phyloP scores from a whole-genome alignment of 352 stramenopile genomes.

The Phytopythium cucurbitacearum region DNA sequence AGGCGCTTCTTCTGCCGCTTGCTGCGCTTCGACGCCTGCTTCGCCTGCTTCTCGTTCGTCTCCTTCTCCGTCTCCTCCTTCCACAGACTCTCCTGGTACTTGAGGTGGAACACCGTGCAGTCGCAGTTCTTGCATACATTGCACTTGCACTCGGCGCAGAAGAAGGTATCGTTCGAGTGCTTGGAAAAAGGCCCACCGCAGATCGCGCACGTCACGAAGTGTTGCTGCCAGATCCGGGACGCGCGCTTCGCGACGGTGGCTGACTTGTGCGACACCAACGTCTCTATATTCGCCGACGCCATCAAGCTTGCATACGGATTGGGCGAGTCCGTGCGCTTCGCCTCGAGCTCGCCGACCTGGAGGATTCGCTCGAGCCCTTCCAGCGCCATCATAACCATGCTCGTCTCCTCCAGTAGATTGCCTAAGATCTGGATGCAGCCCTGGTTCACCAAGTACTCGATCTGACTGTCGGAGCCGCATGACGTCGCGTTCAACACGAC shows the following conservation, averaged over 20 bases:
- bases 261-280: constrained; percentile 92
- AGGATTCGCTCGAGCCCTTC: constrained; percentile 97
- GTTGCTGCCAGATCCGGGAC: constrained; percentile 96
- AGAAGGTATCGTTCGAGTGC: constrained; percentile 92
- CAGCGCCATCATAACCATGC: constrained; percentile 99
- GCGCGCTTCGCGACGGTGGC: constrained; percentile 94
- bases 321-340: constrained; percentile 73
- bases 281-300: constrained; percentile 90
- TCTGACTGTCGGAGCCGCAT: constrained; percentile 95
- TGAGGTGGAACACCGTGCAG: constrained; percentile 97
- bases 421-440: constrained; percentile 85
- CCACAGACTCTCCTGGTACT: constrained; percentile 95
- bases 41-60: constrained; percentile 86
- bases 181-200: constrained; percentile 95
- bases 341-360: constrained; percentile 91
- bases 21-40: constrained; percentile 81
- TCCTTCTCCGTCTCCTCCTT: constrained; percentile 93
- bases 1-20: constrained; percentile 84
- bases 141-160: constrained; percentile 98
- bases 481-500: constrained; percentile 98
- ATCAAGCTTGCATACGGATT: constrained; percentile 91
- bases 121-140: constrained; percentile 97
- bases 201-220: constrained; percentile 97
- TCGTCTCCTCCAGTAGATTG: constrained; percentile 93
- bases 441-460: constrained; percentile 86